These are phyloP conservation scores for Dictyostelium firmibasis DNA, from an alignment of 78 protist genomes.

Conservation along the genomic window DNA sequence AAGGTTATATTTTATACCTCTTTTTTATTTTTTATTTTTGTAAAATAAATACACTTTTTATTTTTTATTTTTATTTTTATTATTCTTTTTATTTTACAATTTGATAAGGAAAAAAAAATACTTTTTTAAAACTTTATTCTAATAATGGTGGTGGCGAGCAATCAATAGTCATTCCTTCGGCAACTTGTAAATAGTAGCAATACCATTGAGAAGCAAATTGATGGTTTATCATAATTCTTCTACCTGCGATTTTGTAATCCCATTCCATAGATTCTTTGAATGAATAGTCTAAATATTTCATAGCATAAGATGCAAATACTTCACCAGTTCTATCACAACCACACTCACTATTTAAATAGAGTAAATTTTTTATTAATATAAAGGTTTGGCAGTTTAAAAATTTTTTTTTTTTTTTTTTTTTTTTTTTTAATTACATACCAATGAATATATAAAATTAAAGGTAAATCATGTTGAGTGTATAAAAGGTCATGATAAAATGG, in stretches of 20 bases:
- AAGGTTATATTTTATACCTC: neutral
- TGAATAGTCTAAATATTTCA: constrained; percentile 5
- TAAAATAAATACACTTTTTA: neutral
- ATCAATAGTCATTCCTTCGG: constrained; percentile 3
- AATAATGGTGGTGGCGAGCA: constrained; percentile 4
- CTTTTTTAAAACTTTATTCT: neutral
- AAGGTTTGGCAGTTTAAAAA: neutral
- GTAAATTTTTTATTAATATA: too few relatives aligned
- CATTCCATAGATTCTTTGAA: constrained; percentile 28
- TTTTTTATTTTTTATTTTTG: neutral
- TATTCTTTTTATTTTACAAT: neutral
- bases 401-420: too few relatives aligned
- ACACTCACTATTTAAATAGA: neutral
- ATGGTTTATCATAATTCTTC: constrained; percentile 34
- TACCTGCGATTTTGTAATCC: constrained; percentile 50
- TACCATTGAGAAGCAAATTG: constrained; percentile 74
- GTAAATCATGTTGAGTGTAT: neutral
- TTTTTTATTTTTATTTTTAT: neutral
- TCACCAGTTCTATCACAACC: constrained; percentile 76
- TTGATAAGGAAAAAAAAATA: neutral
- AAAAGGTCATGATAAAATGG: constrained; percentile 17
- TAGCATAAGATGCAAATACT: constrained; percentile 41
- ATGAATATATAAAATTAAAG: constrained; percentile 42
- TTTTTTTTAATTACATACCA: neutral
- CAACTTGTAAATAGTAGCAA: constrained; percentile 25